Evolutionary conservation across 192 early-diverging fungal species (phyloP).

Genomic region (Podila epicladia): DNA sequence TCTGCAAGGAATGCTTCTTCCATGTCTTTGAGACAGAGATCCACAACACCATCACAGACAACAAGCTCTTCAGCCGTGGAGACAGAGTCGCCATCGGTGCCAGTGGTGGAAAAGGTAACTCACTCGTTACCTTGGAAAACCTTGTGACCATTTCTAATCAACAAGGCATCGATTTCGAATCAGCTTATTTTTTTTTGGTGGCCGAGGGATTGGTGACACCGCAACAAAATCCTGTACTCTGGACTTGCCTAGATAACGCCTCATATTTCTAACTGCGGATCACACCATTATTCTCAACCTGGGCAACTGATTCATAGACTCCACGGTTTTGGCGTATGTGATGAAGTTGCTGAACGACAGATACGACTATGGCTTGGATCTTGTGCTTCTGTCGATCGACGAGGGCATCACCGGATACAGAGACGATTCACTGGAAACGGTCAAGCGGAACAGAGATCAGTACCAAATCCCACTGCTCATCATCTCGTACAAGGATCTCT

Average conservation of each 20-base stretch:
- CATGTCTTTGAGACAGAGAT: constrained; percentile 93
- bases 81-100: constrained; percentile 96
- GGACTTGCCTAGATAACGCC: neutral
- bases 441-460: constrained; percentile 94
- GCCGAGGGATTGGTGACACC: too few species aligned
- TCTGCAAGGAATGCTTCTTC: constrained; percentile 94
- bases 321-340: constrained; percentile 95
- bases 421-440: constrained; percentile 98
- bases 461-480: constrained; percentile 94
- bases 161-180: neutral
- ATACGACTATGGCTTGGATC: constrained; percentile 89
- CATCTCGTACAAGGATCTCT: constrained; percentile 94
- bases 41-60: constrained; percentile 89
- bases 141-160: neutral
- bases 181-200: neutral
- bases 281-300: too few species aligned
- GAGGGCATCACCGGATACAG: constrained; percentile 98
- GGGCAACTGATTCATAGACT: constrained; percentile 64
- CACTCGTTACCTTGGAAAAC: neutral
- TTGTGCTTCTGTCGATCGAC: constrained; percentile 94
- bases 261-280: too few species aligned
- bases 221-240: neutral
- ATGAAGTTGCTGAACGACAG: constrained; percentile 94
- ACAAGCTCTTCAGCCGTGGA: constrained; percentile 83
- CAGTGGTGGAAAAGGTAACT: constrained; percentile 87